Evolutionary conservation across 768 basidiomycete genomes (phyloP), one percentile per base, ranked within the genome.

Genomic region (Galerina sulciceps): DNA sequence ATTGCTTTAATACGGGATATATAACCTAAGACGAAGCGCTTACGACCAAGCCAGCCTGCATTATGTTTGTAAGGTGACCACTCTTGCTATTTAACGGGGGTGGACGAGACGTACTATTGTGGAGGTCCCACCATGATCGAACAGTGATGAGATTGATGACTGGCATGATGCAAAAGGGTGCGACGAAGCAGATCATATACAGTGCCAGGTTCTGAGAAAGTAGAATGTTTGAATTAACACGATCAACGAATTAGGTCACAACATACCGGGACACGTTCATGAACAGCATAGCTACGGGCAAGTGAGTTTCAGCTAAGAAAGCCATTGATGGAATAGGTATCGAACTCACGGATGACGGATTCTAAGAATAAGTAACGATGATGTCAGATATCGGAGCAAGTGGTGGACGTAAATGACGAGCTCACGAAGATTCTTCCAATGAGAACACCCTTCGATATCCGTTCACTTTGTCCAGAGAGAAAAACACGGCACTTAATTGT

Each of bases 41-140:
- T 48, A 81, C 81, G 73, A 66, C 81, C 77, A 57, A 77, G 73
- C 44, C 75, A 76, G 51, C 75, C 81, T 82, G 65, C n/a, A 34
- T 31, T 2, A 31, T 31, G 26, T 31, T 31, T 31, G 26, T 31
- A 31, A 31, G 26, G 4, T 31, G 26, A 31, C 26, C 5, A 31
- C 26, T 31, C 26, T 5, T 31, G 26, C 26, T 35, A 13, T 15
- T 38, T 17, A 17, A 31, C 6, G 20, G 44, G 18, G 40, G 14
- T 17, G n/a, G 35, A 34, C 26, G 18, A n/a, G 36, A 64, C 74
- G 70, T 63, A 74, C 89, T 80, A 66, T 85, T 88, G 68, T 97
- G 96, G 34, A 90, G 76, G 67, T 97, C 96, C 94, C 95, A 98
- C 78, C 86, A 87, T 3, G 87, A 89, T n/a, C 89, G 83, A 31